These are phyloP conservation scores for Talaromyces sp. DNA, from an alignment of 2,329 filamentous ascomycete species.

Conservation along the genomic window DNA sequence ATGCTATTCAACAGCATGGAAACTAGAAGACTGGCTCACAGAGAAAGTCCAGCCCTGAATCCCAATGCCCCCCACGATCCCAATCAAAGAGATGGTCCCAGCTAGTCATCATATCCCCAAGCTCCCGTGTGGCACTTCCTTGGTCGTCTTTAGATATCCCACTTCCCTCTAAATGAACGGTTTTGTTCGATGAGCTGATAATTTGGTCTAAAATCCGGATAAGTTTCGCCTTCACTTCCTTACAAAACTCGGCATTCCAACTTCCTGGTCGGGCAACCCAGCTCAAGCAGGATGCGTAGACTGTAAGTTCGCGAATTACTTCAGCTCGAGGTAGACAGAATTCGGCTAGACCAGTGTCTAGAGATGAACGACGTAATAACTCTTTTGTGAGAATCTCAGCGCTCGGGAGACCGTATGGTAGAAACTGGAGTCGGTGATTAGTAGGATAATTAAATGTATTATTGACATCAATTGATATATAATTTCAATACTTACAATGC, in stretches of 20 bases:
- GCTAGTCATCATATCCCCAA: background rate
- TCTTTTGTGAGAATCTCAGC: constrained; percentile 1
- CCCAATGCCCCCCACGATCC: background rate
- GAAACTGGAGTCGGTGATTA: background rate
- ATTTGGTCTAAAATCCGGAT: background rate
- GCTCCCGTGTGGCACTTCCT: background rate
- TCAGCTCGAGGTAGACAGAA: background rate
- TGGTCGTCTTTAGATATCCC: background rate
- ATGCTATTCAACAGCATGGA: background rate
- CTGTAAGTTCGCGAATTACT: background rate
- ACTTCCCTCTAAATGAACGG: background rate
- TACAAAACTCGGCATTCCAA: background rate
- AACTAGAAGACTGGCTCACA: background rate
- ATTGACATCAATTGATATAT: background rate
- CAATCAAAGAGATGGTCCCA: background rate
- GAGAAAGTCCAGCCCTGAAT: background rate
- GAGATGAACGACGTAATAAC: background rate
- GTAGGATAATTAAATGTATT: background rate
- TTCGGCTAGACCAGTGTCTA: background rate
- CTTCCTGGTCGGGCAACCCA: background rate
- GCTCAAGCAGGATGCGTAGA: background rate
- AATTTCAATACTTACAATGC: background rate
- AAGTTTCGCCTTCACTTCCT: background rate
- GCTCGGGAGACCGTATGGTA: background rate
- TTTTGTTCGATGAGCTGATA: background rate